Evolutionary conservation across 163 green algal genomes (phyloP).

Genomic region (Scenedesmus sp.): DNA sequence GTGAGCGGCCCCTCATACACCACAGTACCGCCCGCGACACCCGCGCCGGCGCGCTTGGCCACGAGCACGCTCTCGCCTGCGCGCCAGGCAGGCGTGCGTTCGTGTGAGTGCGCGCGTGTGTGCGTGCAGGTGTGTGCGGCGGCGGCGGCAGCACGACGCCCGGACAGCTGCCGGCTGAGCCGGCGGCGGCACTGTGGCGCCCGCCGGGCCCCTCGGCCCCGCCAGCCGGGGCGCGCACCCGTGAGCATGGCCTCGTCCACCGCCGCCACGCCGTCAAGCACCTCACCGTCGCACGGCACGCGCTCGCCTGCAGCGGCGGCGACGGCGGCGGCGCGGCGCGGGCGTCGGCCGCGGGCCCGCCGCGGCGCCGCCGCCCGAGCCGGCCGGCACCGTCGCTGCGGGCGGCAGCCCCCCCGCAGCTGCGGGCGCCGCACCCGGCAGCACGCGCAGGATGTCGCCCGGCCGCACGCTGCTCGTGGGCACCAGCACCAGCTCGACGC

Average conservation of each 20-base stretch:
- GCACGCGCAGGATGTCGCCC: slow-evolving; percentile 83
- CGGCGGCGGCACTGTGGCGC: no score
- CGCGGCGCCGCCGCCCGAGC: no score
- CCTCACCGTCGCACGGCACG: slow-evolving; percentile 87
- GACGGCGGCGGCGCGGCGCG: no score
- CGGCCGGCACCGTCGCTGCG: slow-evolving; percentile 67
- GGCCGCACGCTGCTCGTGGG: slow-evolving; percentile 65
- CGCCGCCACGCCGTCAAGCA: slow-evolving; percentile 70
- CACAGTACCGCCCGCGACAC: slow-evolving; percentile 87
- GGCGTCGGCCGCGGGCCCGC: no score
- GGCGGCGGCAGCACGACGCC: no score
- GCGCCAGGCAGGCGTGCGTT: no score
- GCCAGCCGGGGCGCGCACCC: no score
- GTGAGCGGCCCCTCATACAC: slow-evolving; percentile 84
- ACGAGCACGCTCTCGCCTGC: slow-evolving; percentile 44
- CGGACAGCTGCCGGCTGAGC: no score
- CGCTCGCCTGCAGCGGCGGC: slow-evolving; percentile 75
- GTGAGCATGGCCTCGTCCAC: slow-evolving; percentile 93
- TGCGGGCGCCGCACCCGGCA: slow-evolving; percentile 77
- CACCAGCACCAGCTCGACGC: slow-evolving; percentile 58
- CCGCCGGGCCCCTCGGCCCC: no score
- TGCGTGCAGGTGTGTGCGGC: no score
- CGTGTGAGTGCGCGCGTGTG: no score
- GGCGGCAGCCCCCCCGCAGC: no score
- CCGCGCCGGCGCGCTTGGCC: slow-evolving; percentile 15